Evolutionary conservation across 345 rosid species (phyloP), one percentile per base, ranked within the genome.

Genomic region (Acer yangbiense): DNA sequence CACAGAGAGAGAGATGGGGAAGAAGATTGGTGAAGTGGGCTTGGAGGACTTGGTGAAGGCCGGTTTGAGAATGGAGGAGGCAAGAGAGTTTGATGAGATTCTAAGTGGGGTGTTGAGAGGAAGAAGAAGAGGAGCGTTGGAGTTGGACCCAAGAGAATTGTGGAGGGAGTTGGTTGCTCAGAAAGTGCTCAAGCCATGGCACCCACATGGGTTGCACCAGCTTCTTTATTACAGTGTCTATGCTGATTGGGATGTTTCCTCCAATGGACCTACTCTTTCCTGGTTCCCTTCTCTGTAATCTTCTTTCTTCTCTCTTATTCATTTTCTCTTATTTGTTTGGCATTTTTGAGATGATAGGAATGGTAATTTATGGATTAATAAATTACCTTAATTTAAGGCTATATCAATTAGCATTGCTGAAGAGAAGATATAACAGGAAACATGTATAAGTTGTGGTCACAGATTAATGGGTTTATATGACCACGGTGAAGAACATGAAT

Each of bases 201-300:
- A 89, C 74, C 94, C 97, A 3, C 94, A 93, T 82, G 44, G 75
- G 44, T 77, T 95, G 50, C 99, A 93, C 70, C 97, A 92, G 65
- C 89, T 91, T 69, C 55, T 95, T 14, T 95, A 88, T 80, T 85
- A 92, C 85, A 82, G 90, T 75, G 88, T 88, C 18, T 95, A 93
- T 78, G 81, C 86, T 3, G 64, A 80, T 14, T 93, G 98, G 99
- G 96, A 95, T 76, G 72, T 82, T 43, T 86, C 93, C 69, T 5
- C 48, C 72, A 75, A 81, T 32, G 98, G 98, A 9, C 98, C 91
- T 74, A 92, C 98, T 82, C 94, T 80, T 80, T 95, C 90, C 74
- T 92, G 94, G 91, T 93, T 95, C 83, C 99, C 99, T 85, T 87
- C 93, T 74, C 77, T 68, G 99, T 95, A 86, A 80, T 63, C 65